Conservation (phyloP, 495 filamentous ascomycete species). For the Aspergillus conjunctus region DNA sequence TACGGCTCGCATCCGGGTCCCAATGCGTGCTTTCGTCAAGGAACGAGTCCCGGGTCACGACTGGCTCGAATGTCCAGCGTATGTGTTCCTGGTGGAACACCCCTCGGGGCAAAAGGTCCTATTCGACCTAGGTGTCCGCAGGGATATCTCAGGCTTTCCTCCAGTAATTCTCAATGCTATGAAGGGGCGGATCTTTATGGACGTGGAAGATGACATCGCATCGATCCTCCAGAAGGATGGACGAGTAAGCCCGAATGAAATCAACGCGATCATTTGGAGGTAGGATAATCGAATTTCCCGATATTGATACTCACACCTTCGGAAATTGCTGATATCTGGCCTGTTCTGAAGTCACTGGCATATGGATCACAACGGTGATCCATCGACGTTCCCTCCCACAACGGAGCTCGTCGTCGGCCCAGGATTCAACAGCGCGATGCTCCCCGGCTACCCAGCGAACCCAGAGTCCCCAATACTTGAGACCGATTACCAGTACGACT, state of each 20-base stretch:
- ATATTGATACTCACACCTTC: neutral
- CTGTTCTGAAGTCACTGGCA: conserved; percentile 50
- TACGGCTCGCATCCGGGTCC: neutral
- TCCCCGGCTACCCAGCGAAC: neutral
- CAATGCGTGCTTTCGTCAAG: neutral
- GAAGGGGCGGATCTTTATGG: too few species aligned
- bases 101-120: neutral
- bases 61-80: neutral
- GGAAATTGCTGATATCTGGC: neutral
- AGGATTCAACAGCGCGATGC: neutral
- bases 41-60: neutral
- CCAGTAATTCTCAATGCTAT: too few species aligned
- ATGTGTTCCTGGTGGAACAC: neutral
- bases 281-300: neutral
- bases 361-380: conserved; percentile 59
- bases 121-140: too few species aligned
- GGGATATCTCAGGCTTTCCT: too few species aligned
- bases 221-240: too few species aligned
- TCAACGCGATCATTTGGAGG: too few species aligned
- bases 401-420: conserved; percentile 37
- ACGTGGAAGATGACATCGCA: too few species aligned
- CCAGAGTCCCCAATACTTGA: neutral
- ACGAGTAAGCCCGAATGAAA: too few species aligned
- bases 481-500: neutral
- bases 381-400: conserved; percentile 45